Conservation (phyloP, 140 eudicot genomes). For the Oenanthe javanica region DNA sequence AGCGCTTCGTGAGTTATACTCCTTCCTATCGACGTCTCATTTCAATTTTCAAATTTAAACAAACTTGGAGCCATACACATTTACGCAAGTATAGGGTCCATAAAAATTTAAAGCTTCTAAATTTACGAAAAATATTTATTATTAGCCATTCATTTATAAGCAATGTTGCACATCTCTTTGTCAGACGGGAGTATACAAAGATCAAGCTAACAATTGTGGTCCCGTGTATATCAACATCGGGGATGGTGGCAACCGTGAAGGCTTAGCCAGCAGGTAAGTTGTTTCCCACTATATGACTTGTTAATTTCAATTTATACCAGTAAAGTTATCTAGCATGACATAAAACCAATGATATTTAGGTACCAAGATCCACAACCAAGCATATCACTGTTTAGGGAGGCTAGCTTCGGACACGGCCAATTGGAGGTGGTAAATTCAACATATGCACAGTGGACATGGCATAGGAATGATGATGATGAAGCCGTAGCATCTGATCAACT, state of each 20-base stretch:
- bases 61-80: too few relatives aligned
- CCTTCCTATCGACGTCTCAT: neutral
- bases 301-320: neutral
- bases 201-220: slow-evolving; percentile 44
- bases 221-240: slow-evolving; percentile 65
- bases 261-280: slow-evolving; percentile 56
- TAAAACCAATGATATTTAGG: slow-evolving; percentile 18
- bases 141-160: neutral
- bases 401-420: slow-evolving; percentile 78
- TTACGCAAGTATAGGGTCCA: neutral
- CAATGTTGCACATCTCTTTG: neutral
- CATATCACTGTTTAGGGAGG: slow-evolving; percentile 62
- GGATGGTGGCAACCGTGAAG: slow-evolving; percentile 82
- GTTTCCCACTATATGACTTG: neutral
- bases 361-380: slow-evolving; percentile 52
- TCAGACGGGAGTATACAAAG: slow-evolving; percentile 60
- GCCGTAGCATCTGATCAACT: slow-evolving; percentile 36
- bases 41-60: neutral
- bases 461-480: slow-evolving; percentile 52
- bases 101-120: neutral
- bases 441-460: slow-evolving; percentile 70
- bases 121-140: too few relatives aligned
- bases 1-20: slow-evolving; percentile 58
- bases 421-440: slow-evolving; percentile 49
- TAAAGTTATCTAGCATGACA: neutral